phyloP scores from a whole-genome alignment of 1,284 basidiomycete genomes.

The Trametes sp. region DNA sequence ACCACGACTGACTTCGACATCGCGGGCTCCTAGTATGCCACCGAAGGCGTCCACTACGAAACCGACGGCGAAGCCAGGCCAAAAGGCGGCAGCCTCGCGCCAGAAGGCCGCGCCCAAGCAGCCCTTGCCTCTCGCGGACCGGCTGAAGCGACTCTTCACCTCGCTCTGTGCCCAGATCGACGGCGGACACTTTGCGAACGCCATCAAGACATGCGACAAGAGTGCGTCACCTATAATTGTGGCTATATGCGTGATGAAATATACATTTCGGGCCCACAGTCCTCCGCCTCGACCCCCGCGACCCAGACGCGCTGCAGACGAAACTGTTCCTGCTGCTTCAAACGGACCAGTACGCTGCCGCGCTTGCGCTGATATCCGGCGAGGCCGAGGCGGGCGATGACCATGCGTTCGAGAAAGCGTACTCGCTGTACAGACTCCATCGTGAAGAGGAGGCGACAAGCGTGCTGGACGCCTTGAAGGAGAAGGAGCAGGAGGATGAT shows the following conservation, averaged over 20 bases:
- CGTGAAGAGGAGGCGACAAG: conserved; percentile 70
- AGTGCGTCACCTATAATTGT: conserved; percentile 55
- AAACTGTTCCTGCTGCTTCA: conserved; percentile 86
- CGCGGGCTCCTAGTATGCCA: conserved; percentile 16
- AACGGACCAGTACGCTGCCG: conserved; percentile 76
- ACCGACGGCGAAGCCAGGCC: not conserved
- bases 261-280: conserved; percentile 55
- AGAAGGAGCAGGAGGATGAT: conserved; percentile 52
- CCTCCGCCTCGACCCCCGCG: conserved; percentile 69
- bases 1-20: conserved; percentile 2
- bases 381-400: conserved; percentile 37
- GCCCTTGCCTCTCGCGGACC: conserved; percentile 61
- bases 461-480: conserved; percentile 60
- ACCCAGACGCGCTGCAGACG: conserved; percentile 77
- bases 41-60: conserved; percentile 20
- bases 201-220: conserved; percentile 89
- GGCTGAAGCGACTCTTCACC: conserved; percentile 75
- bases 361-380: conserved; percentile 56
- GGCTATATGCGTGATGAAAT: not conserved
- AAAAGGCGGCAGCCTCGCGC: conserved; percentile 2
- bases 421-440: conserved; percentile 83
- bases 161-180: conserved; percentile 86
- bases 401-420: conserved; percentile 76
- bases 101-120: conserved; percentile 49
- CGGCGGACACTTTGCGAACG: conserved; percentile 81